Conservation (phyloP, 169 alveolate species). For the Plasmodium relictum region DNA sequence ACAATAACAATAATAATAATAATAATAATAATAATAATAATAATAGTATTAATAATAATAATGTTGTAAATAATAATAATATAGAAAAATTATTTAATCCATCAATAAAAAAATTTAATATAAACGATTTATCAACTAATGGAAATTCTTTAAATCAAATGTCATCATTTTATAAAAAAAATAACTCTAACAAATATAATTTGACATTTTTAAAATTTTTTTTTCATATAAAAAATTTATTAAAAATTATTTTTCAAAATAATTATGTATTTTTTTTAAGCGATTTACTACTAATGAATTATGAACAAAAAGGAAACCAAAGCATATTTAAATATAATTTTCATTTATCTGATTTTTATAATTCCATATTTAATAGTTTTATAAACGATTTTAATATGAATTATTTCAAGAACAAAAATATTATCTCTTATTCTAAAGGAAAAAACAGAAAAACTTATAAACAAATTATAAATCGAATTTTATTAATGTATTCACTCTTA, state of each 20-base stretch:
- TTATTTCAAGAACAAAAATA: constrained; percentile 15
- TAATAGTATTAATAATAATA: background rate
- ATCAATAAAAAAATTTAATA: constrained; percentile 9
- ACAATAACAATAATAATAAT: background rate
- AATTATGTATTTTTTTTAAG: constrained; percentile 63
- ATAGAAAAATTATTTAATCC: constrained; percentile 13
- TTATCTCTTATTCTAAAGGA: background rate
- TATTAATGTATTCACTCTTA: constrained; percentile 22
- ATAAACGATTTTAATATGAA: constrained; percentile 22
- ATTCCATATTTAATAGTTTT: constrained; percentile 27
- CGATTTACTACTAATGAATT: constrained; percentile 52
- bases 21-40: background rate
- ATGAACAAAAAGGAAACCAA: constrained; percentile 49
- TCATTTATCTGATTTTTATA: constrained; percentile 10
- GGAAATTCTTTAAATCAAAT: background rate
- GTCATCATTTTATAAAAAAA: background rate
- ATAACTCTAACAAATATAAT: background rate
- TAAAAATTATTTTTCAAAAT: constrained; percentile 38
- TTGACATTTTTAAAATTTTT: constrained; percentile 14
- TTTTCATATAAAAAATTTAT: constrained; percentile 24
- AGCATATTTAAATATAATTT: background rate
- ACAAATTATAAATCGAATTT: constrained; percentile 31
- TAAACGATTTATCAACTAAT: constrained; percentile 16
- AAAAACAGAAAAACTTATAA: constrained; percentile 25
- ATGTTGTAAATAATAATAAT: background rate